A percentile compares a stretch with the other conserved stretches of the same genome.
phyloP scores from a whole-genome alignment of 495 filamentous ascomycete species.

The Platismatia glauca region DNA sequence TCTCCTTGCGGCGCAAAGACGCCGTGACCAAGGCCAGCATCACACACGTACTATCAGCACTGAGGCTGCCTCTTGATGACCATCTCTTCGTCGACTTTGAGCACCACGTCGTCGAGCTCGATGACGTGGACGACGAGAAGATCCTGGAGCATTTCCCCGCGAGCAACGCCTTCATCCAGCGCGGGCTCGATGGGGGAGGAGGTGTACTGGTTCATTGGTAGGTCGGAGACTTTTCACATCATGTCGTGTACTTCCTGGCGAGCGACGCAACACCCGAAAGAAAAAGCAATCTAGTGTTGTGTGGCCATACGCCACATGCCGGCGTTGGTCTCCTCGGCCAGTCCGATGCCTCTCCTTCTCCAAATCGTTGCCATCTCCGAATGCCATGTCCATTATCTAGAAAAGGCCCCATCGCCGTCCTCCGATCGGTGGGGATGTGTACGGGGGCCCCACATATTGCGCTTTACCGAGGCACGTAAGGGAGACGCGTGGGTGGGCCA shows the following conservation, averaged over 20 bases:
- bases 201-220: conserved; percentile 70
- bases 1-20: conserved; percentile 59
- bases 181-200: conserved; percentile 58
- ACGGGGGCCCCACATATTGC: neutral
- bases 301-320: neutral
- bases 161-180: conserved; percentile 73
- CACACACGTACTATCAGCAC: conserved; percentile 84
- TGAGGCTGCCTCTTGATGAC: conserved; percentile 50
- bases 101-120: conserved; percentile 71
- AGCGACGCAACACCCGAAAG: neutral
- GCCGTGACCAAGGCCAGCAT: conserved; percentile 63
- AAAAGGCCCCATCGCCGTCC: neutral
- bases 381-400: neutral
- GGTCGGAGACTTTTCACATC: conserved; percentile 22
- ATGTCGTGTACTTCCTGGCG: conserved; percentile 7
- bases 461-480: neutral
- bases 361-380: neutral
- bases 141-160: conserved; percentile 68
- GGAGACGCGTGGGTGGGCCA: neutral
- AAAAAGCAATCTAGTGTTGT: neutral
- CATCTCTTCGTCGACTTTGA: conserved; percentile 48
- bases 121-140: conserved; percentile 83
- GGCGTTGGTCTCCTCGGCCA: conserved; percentile 3
- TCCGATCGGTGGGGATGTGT: neutral
- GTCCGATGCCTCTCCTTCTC: neutral